A percentile compares a stretch with the other conserved stretches of the same genome.
phyloP scores from a whole-genome alignment of 148 eudicot genomes.

The Rheum nobile region DNA sequence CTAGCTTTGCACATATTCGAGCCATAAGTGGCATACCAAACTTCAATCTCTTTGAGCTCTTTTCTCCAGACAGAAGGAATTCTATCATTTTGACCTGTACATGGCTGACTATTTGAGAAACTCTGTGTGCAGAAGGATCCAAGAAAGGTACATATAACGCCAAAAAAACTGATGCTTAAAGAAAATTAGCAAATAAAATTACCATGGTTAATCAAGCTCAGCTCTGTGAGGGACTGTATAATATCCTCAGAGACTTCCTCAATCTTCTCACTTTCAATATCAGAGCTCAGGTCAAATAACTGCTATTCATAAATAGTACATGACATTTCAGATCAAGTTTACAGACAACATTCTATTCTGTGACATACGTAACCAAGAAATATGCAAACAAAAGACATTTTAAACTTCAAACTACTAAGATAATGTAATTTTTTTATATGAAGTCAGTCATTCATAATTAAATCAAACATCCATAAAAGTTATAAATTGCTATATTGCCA shows the following conservation, averaged over 20 bases:
- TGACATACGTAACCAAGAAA: background rate
- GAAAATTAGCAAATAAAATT: conserved; percentile 2
- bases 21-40: conserved; percentile 91
- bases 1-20: conserved; percentile 79
- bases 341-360: background rate
- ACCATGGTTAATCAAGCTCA: conserved; percentile 48
- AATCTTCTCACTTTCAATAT: conserved; percentile 48
- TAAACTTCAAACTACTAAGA: background rate
- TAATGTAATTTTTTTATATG: background rate
- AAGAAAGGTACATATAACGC: background rate
- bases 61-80: conserved; percentile 52
- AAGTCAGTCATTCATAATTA: background rate
- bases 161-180: background rate
- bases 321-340: background rate
- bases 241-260: conserved; percentile 42
- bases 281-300: conserved; percentile 40
- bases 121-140: background rate
- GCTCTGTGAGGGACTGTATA: conserved; percentile 46
- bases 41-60: conserved; percentile 45
- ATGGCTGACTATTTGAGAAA: background rate
- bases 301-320: conserved; percentile 9
- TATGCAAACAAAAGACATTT: background rate
- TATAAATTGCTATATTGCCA: background rate
- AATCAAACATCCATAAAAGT: background rate
- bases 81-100: conserved; percentile 33